These are phyloP conservation scores for Rhizoclosmatium sp. DNA, from an alignment of 192 early-diverging fungal species.

Conservation along the genomic window DNA sequence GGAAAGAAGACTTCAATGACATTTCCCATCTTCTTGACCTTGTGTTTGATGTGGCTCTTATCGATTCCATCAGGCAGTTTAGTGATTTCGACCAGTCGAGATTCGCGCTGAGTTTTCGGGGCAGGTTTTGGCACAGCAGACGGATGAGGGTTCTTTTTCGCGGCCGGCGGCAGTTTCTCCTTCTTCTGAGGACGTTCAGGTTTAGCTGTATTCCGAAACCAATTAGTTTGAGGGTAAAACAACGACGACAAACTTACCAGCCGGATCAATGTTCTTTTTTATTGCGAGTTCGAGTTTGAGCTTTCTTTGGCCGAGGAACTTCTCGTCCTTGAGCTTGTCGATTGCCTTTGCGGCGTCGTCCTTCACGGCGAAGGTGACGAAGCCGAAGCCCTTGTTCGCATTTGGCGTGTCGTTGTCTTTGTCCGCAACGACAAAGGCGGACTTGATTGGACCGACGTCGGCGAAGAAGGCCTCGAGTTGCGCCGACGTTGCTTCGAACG, in stretches of 20 bases:
- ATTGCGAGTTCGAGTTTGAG: conserved; percentile 85
- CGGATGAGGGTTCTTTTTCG: conserved; percentile 52
- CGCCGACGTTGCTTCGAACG: conserved; percentile 78
- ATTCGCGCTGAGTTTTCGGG: background rate
- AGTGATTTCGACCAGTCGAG: conserved; percentile 61
- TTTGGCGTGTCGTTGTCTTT: conserved; percentile 53
- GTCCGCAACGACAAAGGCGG: conserved; percentile 87
- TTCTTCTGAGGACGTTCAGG: background rate
- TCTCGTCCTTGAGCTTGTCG: conserved; percentile 72
- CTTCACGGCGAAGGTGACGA: conserved; percentile 83
- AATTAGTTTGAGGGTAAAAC: background rate
- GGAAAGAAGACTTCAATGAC: conserved; percentile 74
- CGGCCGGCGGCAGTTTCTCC: conserved; percentile 35
- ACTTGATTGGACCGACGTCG: conserved; percentile 85
- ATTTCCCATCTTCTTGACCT: conserved; percentile 65
- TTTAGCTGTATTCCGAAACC: background rate
- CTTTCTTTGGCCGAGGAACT: conserved; percentile 72
- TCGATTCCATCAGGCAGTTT: conserved; percentile 64
- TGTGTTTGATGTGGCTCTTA: conserved; percentile 81
- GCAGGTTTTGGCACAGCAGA: conserved; percentile 24
- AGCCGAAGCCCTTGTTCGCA: conserved; percentile 89
- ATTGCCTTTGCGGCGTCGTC: conserved; percentile 85
- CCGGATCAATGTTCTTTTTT: conserved; percentile 47
- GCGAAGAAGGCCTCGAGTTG: conserved; percentile 91
- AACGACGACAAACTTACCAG: conserved; percentile 3